Evolutionary conservation across 2,329 filamentous ascomycete species (phyloP).

Genomic region (Trichoderma brevicompactum): DNA sequence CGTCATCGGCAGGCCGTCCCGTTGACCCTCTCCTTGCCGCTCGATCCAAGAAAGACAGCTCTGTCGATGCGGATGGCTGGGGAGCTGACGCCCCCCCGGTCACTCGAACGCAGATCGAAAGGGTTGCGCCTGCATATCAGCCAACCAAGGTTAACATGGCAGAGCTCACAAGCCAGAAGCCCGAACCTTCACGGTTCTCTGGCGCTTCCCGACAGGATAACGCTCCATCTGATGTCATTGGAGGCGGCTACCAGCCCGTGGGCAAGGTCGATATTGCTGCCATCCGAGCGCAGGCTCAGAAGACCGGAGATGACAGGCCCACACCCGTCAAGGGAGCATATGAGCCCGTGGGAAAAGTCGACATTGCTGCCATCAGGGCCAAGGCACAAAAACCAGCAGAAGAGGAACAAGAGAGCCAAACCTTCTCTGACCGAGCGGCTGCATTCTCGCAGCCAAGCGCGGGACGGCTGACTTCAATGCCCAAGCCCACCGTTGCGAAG

Average conservation of each 20-base stretch:
- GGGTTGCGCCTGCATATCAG: slow-evolving; percentile 89
- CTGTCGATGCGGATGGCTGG: slow-evolving; percentile 87
- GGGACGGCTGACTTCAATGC: slow-evolving; percentile 82
- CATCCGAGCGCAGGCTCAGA: slow-evolving; percentile 75
- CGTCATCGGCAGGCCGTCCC: slow-evolving; percentile 51
- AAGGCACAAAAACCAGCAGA: slow-evolving; percentile 68
- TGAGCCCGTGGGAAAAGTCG: slow-evolving; percentile 93
- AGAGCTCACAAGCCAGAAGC: slow-evolving; percentile 75
- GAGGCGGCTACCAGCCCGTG: slow-evolving; percentile 86
- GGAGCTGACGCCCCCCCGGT: slow-evolving; percentile 91
- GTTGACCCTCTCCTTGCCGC: slow-evolving; percentile 73
- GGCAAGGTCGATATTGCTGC: slow-evolving; percentile 98
- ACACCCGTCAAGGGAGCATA: slow-evolving; percentile 89
- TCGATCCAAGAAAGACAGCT: slow-evolving; percentile 62
- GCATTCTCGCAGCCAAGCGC: slow-evolving; percentile 68
- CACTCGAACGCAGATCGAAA: slow-evolving; percentile 84
- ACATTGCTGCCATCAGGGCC: slow-evolving; percentile 91
- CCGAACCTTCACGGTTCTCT: slow-evolving; percentile 66
- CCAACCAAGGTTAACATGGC: slow-evolving; percentile 95
- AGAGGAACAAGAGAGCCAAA: slow-evolving; percentile 50
- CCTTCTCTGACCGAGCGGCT: slow-evolving; percentile 74
- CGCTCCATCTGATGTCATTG: slow-evolving; percentile 67
- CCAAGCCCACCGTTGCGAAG: slow-evolving; percentile 94
- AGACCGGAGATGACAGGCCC: slow-evolving; percentile 75
- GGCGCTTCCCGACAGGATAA: slow-evolving; percentile 52